Evolutionary conservation across 352 stramenopile species (phyloP).

Genomic region (Phytophthora meadii): DNA sequence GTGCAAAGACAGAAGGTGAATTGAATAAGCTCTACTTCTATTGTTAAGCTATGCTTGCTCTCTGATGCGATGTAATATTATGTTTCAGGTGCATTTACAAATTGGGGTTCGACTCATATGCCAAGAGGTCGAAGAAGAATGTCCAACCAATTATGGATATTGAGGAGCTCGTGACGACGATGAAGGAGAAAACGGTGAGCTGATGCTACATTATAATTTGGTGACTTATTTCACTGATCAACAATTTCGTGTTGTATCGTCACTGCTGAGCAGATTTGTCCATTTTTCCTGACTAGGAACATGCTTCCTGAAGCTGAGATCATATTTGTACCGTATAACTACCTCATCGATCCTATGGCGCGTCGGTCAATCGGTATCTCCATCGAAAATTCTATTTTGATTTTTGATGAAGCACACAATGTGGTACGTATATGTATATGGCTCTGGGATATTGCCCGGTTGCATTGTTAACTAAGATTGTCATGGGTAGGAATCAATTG

Average conservation of each 20-base stretch:
- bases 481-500: constrained; percentile 80
- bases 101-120: constrained; percentile 73
- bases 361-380: constrained; percentile 94
- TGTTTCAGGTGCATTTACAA: constrained; percentile 75
- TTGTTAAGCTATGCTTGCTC: too few species aligned
- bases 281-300: constrained; percentile 96
- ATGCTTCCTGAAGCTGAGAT: constrained; percentile 95
- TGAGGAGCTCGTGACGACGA: constrained; percentile 95
- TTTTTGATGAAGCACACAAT: constrained; percentile 99
- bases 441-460: too few species aligned
- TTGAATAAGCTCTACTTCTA: too few species aligned
- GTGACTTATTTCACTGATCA: constrained; percentile 30
- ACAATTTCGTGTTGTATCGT: constrained; percentile 1
- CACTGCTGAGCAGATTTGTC: constrained; percentile 86
- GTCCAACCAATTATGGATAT: constrained; percentile 96
- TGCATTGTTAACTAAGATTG: neutral
- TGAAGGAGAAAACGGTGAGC: constrained; percentile 78
- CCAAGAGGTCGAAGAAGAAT: constrained; percentile 54
- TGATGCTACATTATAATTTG: neutral
- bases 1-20: constrained; percentile 89
- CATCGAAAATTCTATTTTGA: constrained; percentile 96
- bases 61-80: neutral
- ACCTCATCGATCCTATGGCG: constrained; percentile 96
- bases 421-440: constrained; percentile 72
- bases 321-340: constrained; percentile 99